Evolutionary conservation across 2,329 filamentous ascomycete species (phyloP).

Genomic region (Chaetomium sp.): DNA sequence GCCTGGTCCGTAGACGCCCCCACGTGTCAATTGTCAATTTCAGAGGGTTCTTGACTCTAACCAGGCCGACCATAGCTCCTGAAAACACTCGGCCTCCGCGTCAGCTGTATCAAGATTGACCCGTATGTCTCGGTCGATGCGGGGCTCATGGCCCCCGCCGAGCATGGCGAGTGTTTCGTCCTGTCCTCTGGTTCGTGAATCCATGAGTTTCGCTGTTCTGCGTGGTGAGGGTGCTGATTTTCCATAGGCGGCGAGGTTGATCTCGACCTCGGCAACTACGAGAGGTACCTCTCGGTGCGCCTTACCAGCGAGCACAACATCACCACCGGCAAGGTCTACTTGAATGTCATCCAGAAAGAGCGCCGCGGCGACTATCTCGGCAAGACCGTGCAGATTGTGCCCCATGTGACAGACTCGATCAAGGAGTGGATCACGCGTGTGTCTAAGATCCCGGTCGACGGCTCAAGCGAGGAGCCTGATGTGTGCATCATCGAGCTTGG

Average conservation of each 20-base stretch:
- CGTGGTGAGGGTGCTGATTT: conserved; percentile 9
- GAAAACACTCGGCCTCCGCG: conserved; percentile 78
- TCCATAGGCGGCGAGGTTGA: conserved; percentile 44
- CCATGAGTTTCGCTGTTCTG: not conserved
- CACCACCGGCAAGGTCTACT: conserved; percentile 95
- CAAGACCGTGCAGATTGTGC: conserved; percentile 86
- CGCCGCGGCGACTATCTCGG: conserved; percentile 76
- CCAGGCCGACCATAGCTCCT: conserved; percentile 51
- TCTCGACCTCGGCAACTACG: conserved; percentile 61
- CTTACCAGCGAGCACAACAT: conserved; percentile 91
- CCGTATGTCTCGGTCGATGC: conserved; percentile 77
- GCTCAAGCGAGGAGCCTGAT: conserved; percentile 79
- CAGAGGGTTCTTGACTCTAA: conserved; percentile 12
- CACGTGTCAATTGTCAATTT: not conserved
- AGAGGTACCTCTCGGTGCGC: conserved; percentile 50
- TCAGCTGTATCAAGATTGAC: conserved; percentile 57
- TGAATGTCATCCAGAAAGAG: conserved; percentile 77
- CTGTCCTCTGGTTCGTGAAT: conserved; percentile 43
- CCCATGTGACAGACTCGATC: conserved; percentile 88
- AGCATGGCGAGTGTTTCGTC: conserved; percentile 87
- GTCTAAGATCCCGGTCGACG: conserved; percentile 81
- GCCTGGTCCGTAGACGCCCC: conserved; percentile 23
- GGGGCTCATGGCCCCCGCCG: conserved; percentile 56
- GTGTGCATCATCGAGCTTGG: conserved; percentile 77
- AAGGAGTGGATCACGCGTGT: conserved; percentile 92